Percentiles rank a stretch among this genome's conserved stretches.
These are phyloP conservation scores for Penicillium expansum DNA, from an alignment of 2,329 filamentous ascomycete species.

Conservation along the genomic window DNA sequence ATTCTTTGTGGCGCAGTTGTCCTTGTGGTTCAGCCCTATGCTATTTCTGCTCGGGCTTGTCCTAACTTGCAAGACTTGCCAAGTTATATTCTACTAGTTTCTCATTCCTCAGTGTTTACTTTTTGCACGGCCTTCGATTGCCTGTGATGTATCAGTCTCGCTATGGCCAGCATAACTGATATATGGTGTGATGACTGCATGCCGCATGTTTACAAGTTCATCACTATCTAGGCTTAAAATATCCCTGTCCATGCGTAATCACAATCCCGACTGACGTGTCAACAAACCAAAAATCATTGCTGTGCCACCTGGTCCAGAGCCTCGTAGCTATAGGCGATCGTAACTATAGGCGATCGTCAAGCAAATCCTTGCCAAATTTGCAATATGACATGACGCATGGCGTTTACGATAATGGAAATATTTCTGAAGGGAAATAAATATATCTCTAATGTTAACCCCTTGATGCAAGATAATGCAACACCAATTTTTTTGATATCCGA, in stretches of 20 bases:
- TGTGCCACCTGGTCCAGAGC: background rate
- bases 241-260: conserved; percentile 1
- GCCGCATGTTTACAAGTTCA: background rate
- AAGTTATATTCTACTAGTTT: background rate
- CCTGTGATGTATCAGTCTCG: background rate
- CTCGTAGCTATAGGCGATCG: background rate
- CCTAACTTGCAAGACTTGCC: background rate
- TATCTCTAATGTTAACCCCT: background rate
- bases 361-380: background rate
- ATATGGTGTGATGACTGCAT: background rate
- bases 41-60: background rate
- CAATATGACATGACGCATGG: background rate
- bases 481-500: background rate
- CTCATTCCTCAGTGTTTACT: background rate
- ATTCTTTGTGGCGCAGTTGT: background rate
- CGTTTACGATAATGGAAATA: background rate
- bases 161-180: background rate
- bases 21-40: conserved; percentile 6
- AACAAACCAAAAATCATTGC: background rate
- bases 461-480: background rate
- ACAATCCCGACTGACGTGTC: background rate
- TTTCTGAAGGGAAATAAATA: background rate
- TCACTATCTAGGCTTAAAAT: background rate
- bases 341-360: background rate
- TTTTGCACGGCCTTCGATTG: background rate